Conservation (phyloP, 768 basidiomycete species). For the Harrya chromipes region DNA sequence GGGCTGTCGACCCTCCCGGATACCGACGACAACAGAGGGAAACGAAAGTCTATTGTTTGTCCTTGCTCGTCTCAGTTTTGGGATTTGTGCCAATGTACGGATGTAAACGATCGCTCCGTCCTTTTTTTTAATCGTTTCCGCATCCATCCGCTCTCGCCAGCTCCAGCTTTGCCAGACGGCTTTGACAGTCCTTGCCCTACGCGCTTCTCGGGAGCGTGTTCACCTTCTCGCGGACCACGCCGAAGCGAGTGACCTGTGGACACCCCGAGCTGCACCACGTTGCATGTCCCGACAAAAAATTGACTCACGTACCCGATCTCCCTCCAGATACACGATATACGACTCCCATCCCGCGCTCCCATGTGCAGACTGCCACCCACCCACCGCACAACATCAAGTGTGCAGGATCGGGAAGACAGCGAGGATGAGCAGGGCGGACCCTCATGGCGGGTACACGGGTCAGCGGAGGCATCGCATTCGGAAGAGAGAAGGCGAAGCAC, state of each 20-base stretch:
- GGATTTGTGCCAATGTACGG: slow-evolving; percentile 27
- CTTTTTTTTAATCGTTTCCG: slow-evolving; percentile 28
- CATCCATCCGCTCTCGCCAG: slow-evolving; percentile 22
- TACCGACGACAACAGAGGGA: slow-evolving; percentile 24
- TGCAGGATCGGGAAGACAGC: slow-evolving; percentile 32
- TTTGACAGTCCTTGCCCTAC: not conserved
- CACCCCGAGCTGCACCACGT: slow-evolving; percentile 13
- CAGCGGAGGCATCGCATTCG: slow-evolving; percentile 7
- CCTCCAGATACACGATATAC: slow-evolving; percentile 7
- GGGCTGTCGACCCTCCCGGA: slow-evolving; percentile 22
- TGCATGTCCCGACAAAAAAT: slow-evolving; percentile 16
- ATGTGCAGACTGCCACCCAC: slow-evolving; percentile 24
- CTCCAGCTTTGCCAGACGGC: slow-evolving; percentile 6
- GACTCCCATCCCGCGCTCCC: slow-evolving; percentile 23
- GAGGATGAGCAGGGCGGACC: slow-evolving; percentile 47
- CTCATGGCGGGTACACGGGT: slow-evolving; percentile 23
- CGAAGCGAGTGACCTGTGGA: slow-evolving; percentile 25
- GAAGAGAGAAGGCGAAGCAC: slow-evolving; percentile 17
- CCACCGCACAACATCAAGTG: slow-evolving; percentile 9
- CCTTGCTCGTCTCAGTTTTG: slow-evolving; percentile 17
- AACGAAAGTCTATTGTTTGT: slow-evolving; percentile 20
- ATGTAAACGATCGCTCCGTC: slow-evolving; percentile 27
- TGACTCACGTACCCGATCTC: slow-evolving; percentile 19
- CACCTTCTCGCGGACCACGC: slow-evolving; percentile 3
- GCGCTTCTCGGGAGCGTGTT: slow-evolving; percentile 8